Conservation (phyloP, 108 stramenopile genomes). For the Aurantiochytrium sp. region DNA sequence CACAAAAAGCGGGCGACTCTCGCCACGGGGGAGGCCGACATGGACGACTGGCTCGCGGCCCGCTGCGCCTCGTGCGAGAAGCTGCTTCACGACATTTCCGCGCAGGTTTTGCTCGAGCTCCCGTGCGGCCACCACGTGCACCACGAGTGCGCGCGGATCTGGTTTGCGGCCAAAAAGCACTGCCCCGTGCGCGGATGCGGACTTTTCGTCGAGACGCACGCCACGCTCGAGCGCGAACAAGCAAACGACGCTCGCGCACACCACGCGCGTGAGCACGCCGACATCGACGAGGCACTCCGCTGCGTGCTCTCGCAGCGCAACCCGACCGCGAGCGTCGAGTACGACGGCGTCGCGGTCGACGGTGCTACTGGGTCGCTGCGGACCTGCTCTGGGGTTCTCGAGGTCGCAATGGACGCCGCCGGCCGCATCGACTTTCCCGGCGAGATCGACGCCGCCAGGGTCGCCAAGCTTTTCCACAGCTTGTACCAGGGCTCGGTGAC, state of each 20-base stretch:
- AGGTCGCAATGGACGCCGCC: not conserved
- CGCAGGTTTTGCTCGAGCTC: not conserved
- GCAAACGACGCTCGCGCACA: not conserved
- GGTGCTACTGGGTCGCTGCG: not conserved
- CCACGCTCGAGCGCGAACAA: not conserved
- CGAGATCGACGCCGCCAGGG: not conserved
- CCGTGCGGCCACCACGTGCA: not conserved
- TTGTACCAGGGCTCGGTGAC: conserved; percentile 3
- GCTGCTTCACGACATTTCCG: not conserved
- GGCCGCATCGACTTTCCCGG: not conserved
- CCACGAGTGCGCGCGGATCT: not conserved
- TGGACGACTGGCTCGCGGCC: not conserved
- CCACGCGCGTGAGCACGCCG: not conserved
- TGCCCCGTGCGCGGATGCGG: not conserved
- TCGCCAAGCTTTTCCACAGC: not conserved
- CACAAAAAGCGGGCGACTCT: not conserved
- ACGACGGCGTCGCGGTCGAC: not conserved
- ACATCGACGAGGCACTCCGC: not conserved
- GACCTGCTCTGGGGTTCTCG: not conserved
- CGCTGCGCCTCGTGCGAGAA: not conserved
- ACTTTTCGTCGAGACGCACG: not conserved
- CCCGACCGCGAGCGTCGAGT: not conserved
- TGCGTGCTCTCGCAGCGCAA: not conserved
- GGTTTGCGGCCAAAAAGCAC: not conserved
- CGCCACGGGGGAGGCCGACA: not conserved